Base-by-base conservation (phyloP, 805 yeast genomes). In the Yamadazyma takamatsuzukensis region DNA sequence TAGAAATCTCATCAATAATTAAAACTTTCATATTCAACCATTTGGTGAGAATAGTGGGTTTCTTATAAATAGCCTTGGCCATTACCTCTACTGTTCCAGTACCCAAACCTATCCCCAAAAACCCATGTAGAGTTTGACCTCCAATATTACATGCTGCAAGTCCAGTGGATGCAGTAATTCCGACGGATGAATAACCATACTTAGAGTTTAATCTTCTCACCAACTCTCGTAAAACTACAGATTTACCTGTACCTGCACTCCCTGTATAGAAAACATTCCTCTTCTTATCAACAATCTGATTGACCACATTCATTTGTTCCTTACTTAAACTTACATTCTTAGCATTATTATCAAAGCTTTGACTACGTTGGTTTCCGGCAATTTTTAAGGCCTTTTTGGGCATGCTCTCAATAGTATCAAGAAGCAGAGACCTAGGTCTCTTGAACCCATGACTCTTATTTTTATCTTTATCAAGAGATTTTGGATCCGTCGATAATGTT, bases 151-250 rank as follows among this genome's bases (percentile, higher is more conserved):
- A 82, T 0, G 97, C 98, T 0, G 98, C 98, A 40, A 93, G 64
- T 1, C 98, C 98, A 0, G 98, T 93, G 0, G 96, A 84, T 0
- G 98, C 98, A 0, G 97, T 87, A 4, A 93, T 78, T 0, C 94
- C 96, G 3, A 93, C 85, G 2, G 54, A 49, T 3, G 67, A 63
- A 9, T 44, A 34, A 1, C 70, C 64, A 51, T 75, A 68, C 27
- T 69, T 61, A 1, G 46, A 39, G 13, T 58, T 56, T 30, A 87
- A 58, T 17, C 69, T 66, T 13, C 60, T 51, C 14, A 93, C 87
- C 17, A 93, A 62, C 24, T 79, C 76, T 31, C 77, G 59, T 16
- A 84, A 55, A 5, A 84, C 70, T 14, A 78, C 78, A 2, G 94
- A 83, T 53, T 84, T 84, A 61, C 95, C 95, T 1, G 95, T 84